Conservation (phyloP, 768 basidiomycete genomes). For the Symmetrospora coprosmae region DNA sequence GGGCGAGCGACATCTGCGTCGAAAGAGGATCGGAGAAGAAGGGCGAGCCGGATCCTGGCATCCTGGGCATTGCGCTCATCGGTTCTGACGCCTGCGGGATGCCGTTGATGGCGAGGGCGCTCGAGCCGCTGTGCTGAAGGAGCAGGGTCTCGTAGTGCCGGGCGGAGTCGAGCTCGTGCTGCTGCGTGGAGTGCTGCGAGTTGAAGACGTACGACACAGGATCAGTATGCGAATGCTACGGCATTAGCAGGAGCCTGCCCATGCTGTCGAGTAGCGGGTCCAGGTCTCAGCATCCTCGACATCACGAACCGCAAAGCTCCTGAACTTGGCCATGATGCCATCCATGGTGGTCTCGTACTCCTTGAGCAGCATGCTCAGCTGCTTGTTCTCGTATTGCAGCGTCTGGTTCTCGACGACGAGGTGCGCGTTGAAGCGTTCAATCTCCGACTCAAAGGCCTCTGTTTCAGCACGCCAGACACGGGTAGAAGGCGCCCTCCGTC, state of each 20-base stretch:
- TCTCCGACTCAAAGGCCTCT: constrained; percentile 85
- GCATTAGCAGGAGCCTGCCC: background rate
- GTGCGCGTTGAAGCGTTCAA: constrained; percentile 77
- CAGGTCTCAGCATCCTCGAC: no score
- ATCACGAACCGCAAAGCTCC: constrained; percentile 82
- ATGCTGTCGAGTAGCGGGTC: background rate
- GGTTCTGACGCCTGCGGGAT: no score
- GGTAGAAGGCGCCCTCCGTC: background rate
- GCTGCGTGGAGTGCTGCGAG: constrained; percentile 67
- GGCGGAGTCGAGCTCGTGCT: constrained; percentile 71
- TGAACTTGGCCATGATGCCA: constrained; percentile 90
- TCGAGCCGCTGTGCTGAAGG: constrained; percentile 34
- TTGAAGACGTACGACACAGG: constrained; percentile 22
- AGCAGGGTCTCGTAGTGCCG: constrained; percentile 81
- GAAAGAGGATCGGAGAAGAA: constrained; percentile 2
- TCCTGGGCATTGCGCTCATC: no score
- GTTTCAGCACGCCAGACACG: background rate
- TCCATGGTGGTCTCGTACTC: constrained; percentile 93
- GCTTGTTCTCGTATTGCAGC: constrained; percentile 85
- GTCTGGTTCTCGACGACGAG: constrained; percentile 87
- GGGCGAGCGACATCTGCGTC: constrained; percentile 26
- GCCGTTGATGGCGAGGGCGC: no score
- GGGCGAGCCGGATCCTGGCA: no score
- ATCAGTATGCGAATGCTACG: no score
- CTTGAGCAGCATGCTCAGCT: constrained; percentile 69